Conservation (phyloP, 495 filamentous ascomycete genomes). For the Penicillium flavigenum region DNA sequence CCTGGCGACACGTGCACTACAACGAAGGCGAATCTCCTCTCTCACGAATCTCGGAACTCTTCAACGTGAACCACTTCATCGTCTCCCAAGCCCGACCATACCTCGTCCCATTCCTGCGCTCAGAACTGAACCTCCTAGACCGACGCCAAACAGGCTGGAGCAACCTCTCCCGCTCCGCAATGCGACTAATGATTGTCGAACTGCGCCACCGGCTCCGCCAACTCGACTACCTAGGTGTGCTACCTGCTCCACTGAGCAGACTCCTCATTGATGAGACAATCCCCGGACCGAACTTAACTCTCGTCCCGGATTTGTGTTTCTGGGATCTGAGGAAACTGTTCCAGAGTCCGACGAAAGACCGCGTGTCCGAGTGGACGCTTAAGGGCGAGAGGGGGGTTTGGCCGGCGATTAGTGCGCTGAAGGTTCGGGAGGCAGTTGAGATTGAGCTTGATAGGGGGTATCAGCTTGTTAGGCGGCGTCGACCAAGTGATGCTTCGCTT, state of each 20-base stretch:
- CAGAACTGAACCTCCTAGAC: slow-evolving; percentile 75
- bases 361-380: slow-evolving; percentile 80
- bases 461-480: slow-evolving; percentile 66
- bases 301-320: slow-evolving; percentile 76
- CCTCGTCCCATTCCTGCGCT: slow-evolving; percentile 82
- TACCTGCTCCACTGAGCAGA: slow-evolving; percentile 67
- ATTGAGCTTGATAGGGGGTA: slow-evolving; percentile 82
- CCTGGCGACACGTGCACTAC: slow-evolving; percentile 67
- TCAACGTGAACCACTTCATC: slow-evolving; percentile 98
- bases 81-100: slow-evolving; percentile 95
- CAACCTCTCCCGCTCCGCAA: slow-evolving; percentile 60
- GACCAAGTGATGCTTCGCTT: slow-evolving; percentile 38
- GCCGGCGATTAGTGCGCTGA: slow-evolving; percentile 84
- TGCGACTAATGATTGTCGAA: slow-evolving; percentile 70
- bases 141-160: slow-evolving; percentile 58
- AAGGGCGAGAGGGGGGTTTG: slow-evolving; percentile 85
- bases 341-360: slow-evolving; percentile 72
- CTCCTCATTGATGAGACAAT: slow-evolving; percentile 87
- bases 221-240: slow-evolving; percentile 70
- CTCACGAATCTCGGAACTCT: slow-evolving; percentile 80
- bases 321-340: slow-evolving; percentile 73
- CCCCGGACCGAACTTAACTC: slow-evolving; percentile 74
- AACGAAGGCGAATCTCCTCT: slow-evolving; percentile 78
- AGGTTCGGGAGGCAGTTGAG: slow-evolving; percentile 82
- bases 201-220: slow-evolving; percentile 79